Evolutionary conservation across 2,329 filamentous ascomycete genomes (phyloP), one percentile per base, ranked within the genome.

Genomic region (Aspergillus brunneoviolaceus): DNA sequence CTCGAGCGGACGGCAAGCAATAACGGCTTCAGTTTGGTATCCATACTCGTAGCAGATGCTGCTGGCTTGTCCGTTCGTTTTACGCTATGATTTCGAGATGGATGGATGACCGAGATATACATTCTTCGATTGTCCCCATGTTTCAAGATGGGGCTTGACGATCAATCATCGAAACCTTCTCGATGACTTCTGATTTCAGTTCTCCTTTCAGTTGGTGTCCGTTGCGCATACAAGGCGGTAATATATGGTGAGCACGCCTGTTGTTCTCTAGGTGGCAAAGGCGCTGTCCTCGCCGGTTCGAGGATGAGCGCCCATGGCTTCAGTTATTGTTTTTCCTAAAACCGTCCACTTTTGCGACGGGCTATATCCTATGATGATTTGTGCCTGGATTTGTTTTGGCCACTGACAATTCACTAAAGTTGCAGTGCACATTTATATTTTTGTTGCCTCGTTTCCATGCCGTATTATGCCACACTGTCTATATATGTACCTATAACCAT

Each of bases 361-460:
- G 57, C 51, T 63, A 68, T 68, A 68, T 63, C 63, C 66, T 52
- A 61, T 64, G 51, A 67, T 57, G 63, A 62, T 53, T 61, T 50
- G 52, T 62, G 58, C 57, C 47, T 59, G 54, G 53, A 39, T 57
- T 63, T 39, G 21, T n/a, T 48, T 57, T 55, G 57, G 49, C 50
- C 25, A 58, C 35, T 55, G 11, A 23, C 51, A 55, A 16, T 58
- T 52, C 57, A 51, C 60, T 56, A 58, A 56, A 27, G 51, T 49
- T 53, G 39, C 39, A 47, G 45, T 29, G 25, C 50, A 19, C n/a
- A 29, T 56, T 56, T 55, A 11, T 52, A 23, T 48, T 31, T 29
- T 54, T 51, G 47, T 55, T n/a, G 57, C 19, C 21, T 54, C 58
- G 48, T 25, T 52, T 55, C 12, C 31, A 42, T 49, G 57, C 29